Conservation (phyloP, 306 rosid species). For the Inga leiocalycina region DNA sequence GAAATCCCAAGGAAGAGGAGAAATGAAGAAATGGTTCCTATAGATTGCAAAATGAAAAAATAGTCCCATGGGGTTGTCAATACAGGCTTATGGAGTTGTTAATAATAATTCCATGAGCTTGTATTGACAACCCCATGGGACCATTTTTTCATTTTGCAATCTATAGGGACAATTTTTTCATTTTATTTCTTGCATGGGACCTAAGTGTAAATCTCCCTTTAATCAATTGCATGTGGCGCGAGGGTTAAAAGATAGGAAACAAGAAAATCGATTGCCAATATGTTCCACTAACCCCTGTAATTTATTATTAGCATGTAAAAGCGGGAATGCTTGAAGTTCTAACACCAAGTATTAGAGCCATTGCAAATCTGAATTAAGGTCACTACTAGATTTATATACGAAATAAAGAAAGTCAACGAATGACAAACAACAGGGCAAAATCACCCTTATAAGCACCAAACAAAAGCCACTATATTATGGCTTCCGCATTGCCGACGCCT, state of each 20-base stretch:
- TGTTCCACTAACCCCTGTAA: not conserved
- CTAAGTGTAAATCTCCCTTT: too few relatives aligned
- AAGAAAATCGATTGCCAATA: not conserved
- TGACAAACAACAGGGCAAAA: constrained; percentile 11
- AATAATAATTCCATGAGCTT: too few relatives aligned
- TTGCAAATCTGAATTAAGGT: not conserved
- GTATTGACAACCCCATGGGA: too few relatives aligned
- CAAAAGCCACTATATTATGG: constrained; percentile 16
- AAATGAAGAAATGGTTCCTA: too few relatives aligned
- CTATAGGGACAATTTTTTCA: too few relatives aligned
- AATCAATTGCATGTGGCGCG: not conserved
- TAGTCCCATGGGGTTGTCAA: too few relatives aligned
- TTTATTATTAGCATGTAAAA: not conserved
- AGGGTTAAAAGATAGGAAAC: not conserved
- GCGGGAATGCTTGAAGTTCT: not conserved
- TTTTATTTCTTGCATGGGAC: too few relatives aligned
- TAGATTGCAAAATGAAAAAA: too few relatives aligned
- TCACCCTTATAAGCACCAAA: constrained; percentile 8
- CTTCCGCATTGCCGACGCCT: not conserved
- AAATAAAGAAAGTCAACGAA: not conserved
- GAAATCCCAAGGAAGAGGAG: too few relatives aligned
- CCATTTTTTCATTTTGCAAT: too few relatives aligned
- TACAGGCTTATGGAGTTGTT: too few relatives aligned
- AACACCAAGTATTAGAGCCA: not conserved
- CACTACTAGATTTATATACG: not conserved